These are phyloP conservation scores for Coemansia sp. DNA, from an alignment of 192 early-diverging fungal species.

Conservation along the genomic window DNA sequence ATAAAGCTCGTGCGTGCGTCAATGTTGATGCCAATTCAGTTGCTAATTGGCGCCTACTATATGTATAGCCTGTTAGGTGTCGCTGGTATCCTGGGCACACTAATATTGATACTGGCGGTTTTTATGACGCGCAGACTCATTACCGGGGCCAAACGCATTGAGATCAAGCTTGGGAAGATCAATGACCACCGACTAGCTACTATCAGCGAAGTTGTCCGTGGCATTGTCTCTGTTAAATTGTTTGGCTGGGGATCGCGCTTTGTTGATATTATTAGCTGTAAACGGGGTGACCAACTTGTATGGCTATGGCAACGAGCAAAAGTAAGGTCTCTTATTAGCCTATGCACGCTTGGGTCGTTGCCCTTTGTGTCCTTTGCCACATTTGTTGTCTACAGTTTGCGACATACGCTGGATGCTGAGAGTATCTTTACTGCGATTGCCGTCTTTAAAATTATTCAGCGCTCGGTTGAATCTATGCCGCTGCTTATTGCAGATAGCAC, in stretches of 20 bases:
- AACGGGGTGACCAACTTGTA: constrained; percentile 59
- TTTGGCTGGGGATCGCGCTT: constrained; percentile 80
- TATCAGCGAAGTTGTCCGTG: constrained; percentile 78
- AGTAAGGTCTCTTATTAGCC: constrained; percentile 57
- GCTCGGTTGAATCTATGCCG: constrained; percentile 60
- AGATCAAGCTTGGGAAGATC: constrained; percentile 56
- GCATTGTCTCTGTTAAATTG: constrained; percentile 89
- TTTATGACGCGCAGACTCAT: constrained; percentile 55
- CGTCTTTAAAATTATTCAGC: constrained; percentile 66
- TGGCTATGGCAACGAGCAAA: constrained; percentile 46
- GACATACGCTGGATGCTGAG: constrained; percentile 57
- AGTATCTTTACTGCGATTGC: constrained; percentile 69
- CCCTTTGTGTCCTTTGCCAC: constrained; percentile 57
- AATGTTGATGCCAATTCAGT: constrained; percentile 60
- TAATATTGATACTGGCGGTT: constrained; percentile 60
- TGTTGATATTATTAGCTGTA: constrained; percentile 60
- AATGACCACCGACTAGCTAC: constrained; percentile 72
- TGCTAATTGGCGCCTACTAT: constrained; percentile 62
- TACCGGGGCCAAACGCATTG: constrained; percentile 50
- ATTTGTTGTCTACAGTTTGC: constrained; percentile 62
- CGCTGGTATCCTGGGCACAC: constrained; percentile 72
- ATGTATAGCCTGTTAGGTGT: constrained; percentile 75
- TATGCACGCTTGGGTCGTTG: constrained; percentile 59
- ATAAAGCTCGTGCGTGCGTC: constrained; percentile 52
- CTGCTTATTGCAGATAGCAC: constrained; percentile 56